Percentiles rank a stretch among this genome's conserved stretches.
phyloP scores from a whole-genome alignment of 805 yeast species.

The Myxozyma melibiosi region DNA sequence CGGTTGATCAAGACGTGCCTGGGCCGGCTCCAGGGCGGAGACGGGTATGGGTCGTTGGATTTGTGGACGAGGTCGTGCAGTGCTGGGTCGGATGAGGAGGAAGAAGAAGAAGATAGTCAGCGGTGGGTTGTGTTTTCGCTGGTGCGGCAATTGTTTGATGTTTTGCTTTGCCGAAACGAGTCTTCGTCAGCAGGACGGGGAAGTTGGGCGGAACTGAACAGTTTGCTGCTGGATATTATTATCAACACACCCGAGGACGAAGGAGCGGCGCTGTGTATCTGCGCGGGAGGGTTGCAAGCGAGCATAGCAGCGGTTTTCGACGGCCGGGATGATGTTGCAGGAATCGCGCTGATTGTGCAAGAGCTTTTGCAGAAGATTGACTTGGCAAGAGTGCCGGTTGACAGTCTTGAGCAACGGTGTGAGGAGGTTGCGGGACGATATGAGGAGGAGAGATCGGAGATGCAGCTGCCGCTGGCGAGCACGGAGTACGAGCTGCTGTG shows the following conservation, averaged over 20 bases:
- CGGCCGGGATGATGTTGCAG: slow-evolving; percentile 13
- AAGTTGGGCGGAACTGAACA: slow-evolving; percentile 20
- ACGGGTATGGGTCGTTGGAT: slow-evolving; percentile 15
- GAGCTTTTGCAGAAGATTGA: slow-evolving; percentile 10
- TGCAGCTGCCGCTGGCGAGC: background rate
- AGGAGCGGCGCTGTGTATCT: slow-evolving; percentile 18
- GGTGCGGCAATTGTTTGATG: background rate
- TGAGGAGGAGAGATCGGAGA: background rate
- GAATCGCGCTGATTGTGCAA: slow-evolving; percentile 2
- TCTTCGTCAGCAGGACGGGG: slow-evolving; percentile 4
- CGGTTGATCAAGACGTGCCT: slow-evolving; percentile 8
- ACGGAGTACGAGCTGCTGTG: slow-evolving; percentile 9
- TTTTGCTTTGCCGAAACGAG: background rate
- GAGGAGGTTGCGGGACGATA: background rate
- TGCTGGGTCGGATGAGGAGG: background rate
- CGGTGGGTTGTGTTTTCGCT: no score
- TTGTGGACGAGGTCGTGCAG: no score
- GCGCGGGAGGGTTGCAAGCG: slow-evolving; percentile 15
- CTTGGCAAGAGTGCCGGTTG: background rate
- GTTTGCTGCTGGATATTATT: slow-evolving; percentile 9
- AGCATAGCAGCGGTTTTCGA: slow-evolving; percentile 12
- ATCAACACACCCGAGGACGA: slow-evolving; percentile 7
- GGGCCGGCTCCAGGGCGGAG: background rate
- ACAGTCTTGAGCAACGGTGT: slow-evolving; percentile 3
- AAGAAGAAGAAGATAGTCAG: background rate